phyloP scores from a whole-genome alignment of 345 rosid genomes.

The Gossypium arboreum region DNA sequence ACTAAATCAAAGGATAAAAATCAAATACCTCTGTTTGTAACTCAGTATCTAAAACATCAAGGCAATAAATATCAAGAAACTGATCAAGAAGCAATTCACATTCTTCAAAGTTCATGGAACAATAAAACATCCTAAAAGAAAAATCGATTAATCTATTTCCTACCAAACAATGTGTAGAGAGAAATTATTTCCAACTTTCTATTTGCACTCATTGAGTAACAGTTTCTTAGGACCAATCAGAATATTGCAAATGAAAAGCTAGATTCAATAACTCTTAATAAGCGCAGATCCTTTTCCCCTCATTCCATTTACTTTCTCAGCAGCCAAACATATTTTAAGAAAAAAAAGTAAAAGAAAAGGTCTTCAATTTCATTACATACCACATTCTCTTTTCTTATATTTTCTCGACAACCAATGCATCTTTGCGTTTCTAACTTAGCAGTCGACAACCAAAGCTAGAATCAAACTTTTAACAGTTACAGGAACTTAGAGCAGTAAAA shows the following conservation, averaged over 20 bases:
- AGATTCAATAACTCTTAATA: neutral
- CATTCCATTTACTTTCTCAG: neutral
- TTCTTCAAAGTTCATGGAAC: neutral
- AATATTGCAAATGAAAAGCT: neutral
- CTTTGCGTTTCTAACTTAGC: neutral
- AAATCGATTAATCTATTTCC: neutral
- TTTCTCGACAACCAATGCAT: constrained; percentile 22
- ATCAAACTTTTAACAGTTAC: neutral
- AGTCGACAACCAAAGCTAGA: neutral
- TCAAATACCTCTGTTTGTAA: neutral
- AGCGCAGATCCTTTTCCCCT: neutral
- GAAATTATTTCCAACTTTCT: neutral
- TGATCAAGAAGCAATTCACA: neutral
- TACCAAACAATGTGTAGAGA: neutral
- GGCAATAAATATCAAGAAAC: neutral
- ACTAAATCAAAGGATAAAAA: neutral
- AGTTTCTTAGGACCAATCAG: neutral
- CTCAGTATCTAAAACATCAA: neutral
- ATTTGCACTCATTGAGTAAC: neutral
- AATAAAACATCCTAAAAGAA: neutral
- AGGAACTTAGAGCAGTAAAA: neutral
- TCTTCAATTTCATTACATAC: neutral
- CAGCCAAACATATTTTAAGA: neutral
- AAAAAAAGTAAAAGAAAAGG: too few species aligned
- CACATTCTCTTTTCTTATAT: neutral